Percentiles rank a stretch among this genome's conserved stretches.
phyloP scores from a whole-genome alignment of 1,284 basidiomycete genomes.

The Butyriboletus regius region DNA sequence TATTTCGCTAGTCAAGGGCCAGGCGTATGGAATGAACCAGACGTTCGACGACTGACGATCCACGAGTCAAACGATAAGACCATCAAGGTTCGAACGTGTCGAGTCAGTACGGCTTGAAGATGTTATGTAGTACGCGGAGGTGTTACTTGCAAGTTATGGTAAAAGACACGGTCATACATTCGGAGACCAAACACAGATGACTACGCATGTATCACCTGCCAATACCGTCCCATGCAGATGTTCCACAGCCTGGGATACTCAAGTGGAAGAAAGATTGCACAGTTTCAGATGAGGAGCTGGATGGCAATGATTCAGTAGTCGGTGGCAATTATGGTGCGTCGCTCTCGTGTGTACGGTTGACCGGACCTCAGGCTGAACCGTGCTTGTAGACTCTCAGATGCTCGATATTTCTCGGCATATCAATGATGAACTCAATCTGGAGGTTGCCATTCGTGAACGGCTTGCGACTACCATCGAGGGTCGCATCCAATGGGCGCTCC shows the following conservation, averaged over 20 bases:
- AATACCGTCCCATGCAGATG: conserved; percentile 13
- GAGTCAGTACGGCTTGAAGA: not conserved
- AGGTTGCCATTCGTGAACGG: conserved; percentile 54
- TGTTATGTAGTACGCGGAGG: not conserved
- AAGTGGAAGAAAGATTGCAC: conserved; percentile 8
- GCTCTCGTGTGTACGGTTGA: not conserved
- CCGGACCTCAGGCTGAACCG: not conserved
- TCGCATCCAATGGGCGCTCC: conserved; percentile 59
- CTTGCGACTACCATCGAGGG: conserved; percentile 51
- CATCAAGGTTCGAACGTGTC: not conserved
- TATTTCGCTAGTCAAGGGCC: not conserved
- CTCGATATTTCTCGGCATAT: conserved; percentile 20
- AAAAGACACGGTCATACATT: conserved; percentile 2
- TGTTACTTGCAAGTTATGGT: not conserved
- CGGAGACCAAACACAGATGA: conserved; percentile 15
- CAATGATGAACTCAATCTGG: conserved; percentile 53
- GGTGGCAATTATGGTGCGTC: conserved; percentile 19
- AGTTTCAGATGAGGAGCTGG: conserved; percentile 12
- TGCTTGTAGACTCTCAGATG: conserved; percentile 14
- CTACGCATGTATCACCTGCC: conserved; percentile 22
- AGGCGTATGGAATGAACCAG: not conserved
- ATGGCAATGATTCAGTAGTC: conserved; percentile 3
- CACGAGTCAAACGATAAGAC: not conserved
- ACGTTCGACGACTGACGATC: not conserved
- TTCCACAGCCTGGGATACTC: conserved; percentile 7